Conservation (phyloP, 2,329 filamentous ascomycete species). For the Nemania bipapillata region DNA sequence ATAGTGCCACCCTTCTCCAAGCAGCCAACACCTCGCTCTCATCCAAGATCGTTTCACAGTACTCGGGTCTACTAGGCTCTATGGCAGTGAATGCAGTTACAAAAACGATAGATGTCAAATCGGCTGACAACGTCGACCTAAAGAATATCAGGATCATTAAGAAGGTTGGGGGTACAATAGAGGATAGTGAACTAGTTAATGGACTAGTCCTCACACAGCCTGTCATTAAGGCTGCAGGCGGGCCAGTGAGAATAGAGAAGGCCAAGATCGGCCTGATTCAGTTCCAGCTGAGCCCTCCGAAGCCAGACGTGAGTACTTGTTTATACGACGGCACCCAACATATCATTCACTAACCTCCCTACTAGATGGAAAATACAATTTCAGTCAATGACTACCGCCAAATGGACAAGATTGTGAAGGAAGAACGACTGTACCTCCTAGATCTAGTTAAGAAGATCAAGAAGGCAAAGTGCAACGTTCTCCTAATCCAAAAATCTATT, state of each 20-base stretch:
- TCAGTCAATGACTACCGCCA: slow-evolving; percentile 99
- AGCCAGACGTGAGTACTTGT: slow-evolving; percentile 82
- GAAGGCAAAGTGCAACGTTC: slow-evolving; percentile 99
- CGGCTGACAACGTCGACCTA: slow-evolving; percentile 93
- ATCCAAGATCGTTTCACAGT: slow-evolving; percentile 98
- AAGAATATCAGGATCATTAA: slow-evolving; percentile 97
- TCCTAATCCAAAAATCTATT: slow-evolving; percentile 98
- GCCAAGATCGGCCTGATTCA: slow-evolving; percentile 96
- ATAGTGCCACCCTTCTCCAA: slow-evolving; percentile 90
- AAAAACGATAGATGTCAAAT: slow-evolving; percentile 95
- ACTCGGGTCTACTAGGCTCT: slow-evolving; percentile 91
- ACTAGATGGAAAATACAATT: slow-evolving; percentile 97
- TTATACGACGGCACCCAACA: neutral
- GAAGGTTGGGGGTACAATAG: slow-evolving; percentile 97
- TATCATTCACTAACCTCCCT: slow-evolving; percentile 17
- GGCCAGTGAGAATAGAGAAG: slow-evolving; percentile 94
- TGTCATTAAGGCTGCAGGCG: slow-evolving; percentile 92
- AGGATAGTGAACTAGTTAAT: slow-evolving; percentile 97
- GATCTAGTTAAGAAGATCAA: slow-evolving; percentile 99
- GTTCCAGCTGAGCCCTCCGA: slow-evolving; percentile 97
- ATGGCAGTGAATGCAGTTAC: slow-evolving; percentile 98
- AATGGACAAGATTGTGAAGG: slow-evolving; percentile 99
- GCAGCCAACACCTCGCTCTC: slow-evolving; percentile 96
- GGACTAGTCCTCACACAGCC: slow-evolving; percentile 91
- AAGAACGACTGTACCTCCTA: slow-evolving; percentile 95